These are phyloP conservation scores for Sporisorium sorghi DNA, from an alignment of 1,284 basidiomycete genomes.

Conservation along the genomic window DNA sequence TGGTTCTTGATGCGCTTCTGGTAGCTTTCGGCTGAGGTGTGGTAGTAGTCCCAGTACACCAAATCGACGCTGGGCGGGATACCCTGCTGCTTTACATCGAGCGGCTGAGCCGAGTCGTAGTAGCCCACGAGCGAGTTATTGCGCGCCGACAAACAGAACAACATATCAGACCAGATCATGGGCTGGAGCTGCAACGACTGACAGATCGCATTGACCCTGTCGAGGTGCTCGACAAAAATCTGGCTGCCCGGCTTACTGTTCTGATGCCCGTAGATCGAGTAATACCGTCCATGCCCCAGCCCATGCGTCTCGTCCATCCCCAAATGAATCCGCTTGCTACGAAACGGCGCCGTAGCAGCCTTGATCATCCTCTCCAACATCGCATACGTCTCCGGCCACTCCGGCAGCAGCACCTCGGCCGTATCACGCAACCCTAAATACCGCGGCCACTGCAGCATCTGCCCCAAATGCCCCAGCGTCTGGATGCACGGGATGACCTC, in stretches of 20 bases:
- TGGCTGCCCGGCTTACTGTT: conserved; percentile 66
- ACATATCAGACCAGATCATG: conserved; percentile 70
- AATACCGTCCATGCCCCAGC: conserved; percentile 68
- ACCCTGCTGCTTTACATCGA: conserved; percentile 46
- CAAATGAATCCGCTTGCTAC: conserved; percentile 64
- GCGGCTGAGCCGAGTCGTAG: conserved; percentile 58
- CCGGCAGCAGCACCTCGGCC: conserved; percentile 68
- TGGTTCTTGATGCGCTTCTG: conserved; percentile 67
- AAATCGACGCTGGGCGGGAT: conserved; percentile 65
- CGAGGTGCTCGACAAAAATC: conserved; percentile 60
- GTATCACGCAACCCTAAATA: conserved; percentile 69
- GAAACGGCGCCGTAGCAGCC: conserved; percentile 63
- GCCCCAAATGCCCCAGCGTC: conserved; percentile 70
- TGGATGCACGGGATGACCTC: conserved; percentile 68
- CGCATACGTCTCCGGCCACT: conserved; percentile 64
- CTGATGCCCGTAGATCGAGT: conserved; percentile 64
- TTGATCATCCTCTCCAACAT: conserved; percentile 67
- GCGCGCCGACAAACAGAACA: conserved; percentile 69
- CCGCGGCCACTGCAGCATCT: conserved; percentile 70
- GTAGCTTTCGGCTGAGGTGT: conserved; percentile 65
- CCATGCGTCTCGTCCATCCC: conserved; percentile 68
- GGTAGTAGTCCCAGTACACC: conserved; percentile 67
- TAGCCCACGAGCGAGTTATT: conserved; percentile 69
- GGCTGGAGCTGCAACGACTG: conserved; percentile 56
- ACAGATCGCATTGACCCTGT: conserved; percentile 68